Evolutionary conservation across 139 green algal species (phyloP), one percentile per base, ranked within the genome.

Genomic region (Diplosphaera chodatii): DNA sequence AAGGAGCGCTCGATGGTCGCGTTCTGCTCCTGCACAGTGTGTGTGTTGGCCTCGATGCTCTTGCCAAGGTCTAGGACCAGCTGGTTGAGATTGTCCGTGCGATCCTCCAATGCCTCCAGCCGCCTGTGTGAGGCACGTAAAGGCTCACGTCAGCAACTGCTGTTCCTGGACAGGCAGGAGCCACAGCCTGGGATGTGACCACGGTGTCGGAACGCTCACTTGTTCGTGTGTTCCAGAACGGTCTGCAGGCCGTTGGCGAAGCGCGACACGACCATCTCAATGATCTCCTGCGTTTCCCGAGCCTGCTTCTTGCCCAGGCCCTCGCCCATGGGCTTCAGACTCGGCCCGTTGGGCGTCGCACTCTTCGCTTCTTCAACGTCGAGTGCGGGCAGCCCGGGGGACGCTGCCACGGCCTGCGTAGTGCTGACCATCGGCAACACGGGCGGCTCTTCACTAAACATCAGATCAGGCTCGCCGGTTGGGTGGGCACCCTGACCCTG

Each of bases 41-140:
- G 73, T 15, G 86, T 80, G 15, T 78, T 33, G 33, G 82, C 32
- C 18, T 10, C 64, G 23, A 63, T 73, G n/a, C 76, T 80, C 34
- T 79, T 56, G 40, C 78, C 72, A n/a, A 79, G 63, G 28, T 88
- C 83, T 16, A 67, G 59, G 65, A 83, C 31, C 41, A 64, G 64
- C n/a, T 74, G 64, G 3, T 55, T 63, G 16, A 87, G 77, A 72
- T 85, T 72, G 37, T 88, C 82, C 25, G 65, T 73, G 13, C 70
- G 71, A 63, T 74, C 67, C 64, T 88, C 83, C 65, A 88, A 40
- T 2, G 40, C 63, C 64, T 82, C 80, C 69, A 88, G 68, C 0
- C 82, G 81, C 30, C 77, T 85, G 76, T 20, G 37, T 0, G 66
- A 40, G 4, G 48, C 13, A 59, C 13, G 10, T 48, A n/a, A n/a